Percentiles rank a stretch among this genome's conserved stretches.
Conservation (phyloP, 768 basidiomycete species). For the Fibroporia radiculosa region DNA sequence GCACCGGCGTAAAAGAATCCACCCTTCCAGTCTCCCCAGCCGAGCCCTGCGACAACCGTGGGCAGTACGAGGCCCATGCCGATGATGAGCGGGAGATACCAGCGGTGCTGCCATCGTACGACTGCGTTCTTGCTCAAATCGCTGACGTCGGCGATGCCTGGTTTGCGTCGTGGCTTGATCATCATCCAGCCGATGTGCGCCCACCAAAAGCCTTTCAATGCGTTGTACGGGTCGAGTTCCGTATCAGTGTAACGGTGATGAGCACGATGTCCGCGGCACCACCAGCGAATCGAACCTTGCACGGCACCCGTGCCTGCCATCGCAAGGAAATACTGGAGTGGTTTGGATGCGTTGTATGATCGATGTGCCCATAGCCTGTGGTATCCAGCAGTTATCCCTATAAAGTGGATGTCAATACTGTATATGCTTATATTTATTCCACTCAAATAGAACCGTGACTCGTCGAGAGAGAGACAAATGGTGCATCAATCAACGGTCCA, state of each 20-base stretch:
- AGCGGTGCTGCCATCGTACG: slow-evolving; percentile 81
- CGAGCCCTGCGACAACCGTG: slow-evolving; percentile 65
- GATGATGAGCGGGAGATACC: slow-evolving; percentile 67
- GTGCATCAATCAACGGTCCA: slow-evolving; percentile 5
- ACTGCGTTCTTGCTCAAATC: slow-evolving; percentile 77
- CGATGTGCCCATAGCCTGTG: slow-evolving; percentile 98
- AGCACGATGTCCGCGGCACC: slow-evolving; percentile 95
- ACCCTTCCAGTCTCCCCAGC: slow-evolving; percentile 82
- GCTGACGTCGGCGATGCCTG: slow-evolving; percentile 84
- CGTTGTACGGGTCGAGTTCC: slow-evolving; percentile 92
- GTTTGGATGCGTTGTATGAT: slow-evolving; percentile 83
- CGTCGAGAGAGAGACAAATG: slow-evolving; percentile 16
- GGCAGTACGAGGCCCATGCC: slow-evolving; percentile 68
- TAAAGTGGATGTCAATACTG: slow-evolving; percentile 5
- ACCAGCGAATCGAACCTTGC: slow-evolving; percentile 98
- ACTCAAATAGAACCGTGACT: slow-evolving; percentile 24
- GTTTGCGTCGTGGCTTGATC: slow-evolving; percentile 81
- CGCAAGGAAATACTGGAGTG: slow-evolving; percentile 81
- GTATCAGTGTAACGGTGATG: slow-evolving; percentile 98
- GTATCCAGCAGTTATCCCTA: slow-evolving; percentile 88
- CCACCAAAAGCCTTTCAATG: slow-evolving; percentile 80
- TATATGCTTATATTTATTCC: no score
- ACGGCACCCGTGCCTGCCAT: slow-evolving; percentile 86
- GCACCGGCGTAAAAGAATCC: slow-evolving; percentile 84
- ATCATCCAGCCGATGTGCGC: slow-evolving; percentile 94